Conservation (phyloP, 352 stramenopile species). For the Phytophthora boehmeriae region DNA sequence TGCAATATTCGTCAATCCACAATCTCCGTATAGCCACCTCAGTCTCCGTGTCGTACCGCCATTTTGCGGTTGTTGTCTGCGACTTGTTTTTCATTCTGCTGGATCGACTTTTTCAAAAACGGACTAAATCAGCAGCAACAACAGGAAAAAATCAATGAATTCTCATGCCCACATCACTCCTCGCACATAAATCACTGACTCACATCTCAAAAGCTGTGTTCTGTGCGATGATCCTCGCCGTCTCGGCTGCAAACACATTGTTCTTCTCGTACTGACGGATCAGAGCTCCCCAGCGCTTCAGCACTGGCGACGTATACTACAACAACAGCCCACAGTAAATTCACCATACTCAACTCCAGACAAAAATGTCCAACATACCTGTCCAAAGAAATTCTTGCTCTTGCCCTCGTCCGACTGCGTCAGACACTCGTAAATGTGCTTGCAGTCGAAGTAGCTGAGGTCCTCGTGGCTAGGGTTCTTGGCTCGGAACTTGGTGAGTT, state of each 20-base stretch:
- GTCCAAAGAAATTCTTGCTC: slow-evolving; percentile 80
- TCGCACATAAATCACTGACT: not conserved
- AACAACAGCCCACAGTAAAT: slow-evolving; percentile 1
- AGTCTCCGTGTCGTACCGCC: slow-evolving; percentile 31
- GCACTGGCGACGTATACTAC: slow-evolving; percentile 76
- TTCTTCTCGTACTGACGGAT: slow-evolving; percentile 81
- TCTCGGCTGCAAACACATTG: slow-evolving; percentile 76
- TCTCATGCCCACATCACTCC: not conserved
- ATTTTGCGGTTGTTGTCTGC: slow-evolving; percentile 84
- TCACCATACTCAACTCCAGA: not conserved
- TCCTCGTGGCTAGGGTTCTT: slow-evolving; percentile 62
- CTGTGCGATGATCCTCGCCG: slow-evolving; percentile 73
- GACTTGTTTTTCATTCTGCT: slow-evolving; percentile 84
- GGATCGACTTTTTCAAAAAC: slow-evolving; percentile 76
- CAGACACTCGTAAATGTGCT: slow-evolving; percentile 62
- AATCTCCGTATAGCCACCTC: not conserved
- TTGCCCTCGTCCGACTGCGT: slow-evolving; percentile 63
- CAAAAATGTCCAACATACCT: slow-evolving; percentile 35
- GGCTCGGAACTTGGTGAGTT: slow-evolving; percentile 48
- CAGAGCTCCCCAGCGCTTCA: slow-evolving; percentile 73
- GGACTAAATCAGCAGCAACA: slow-evolving; percentile 42
- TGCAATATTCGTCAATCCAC: slow-evolving; percentile 4
- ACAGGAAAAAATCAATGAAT: slow-evolving; percentile 2
- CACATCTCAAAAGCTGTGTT: slow-evolving; percentile 85
- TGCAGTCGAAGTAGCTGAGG: slow-evolving; percentile 83